These are phyloP conservation scores for Pharus latifolius DNA, from an alignment of 176 grass and related monocot species.

Conservation along the genomic window DNA sequence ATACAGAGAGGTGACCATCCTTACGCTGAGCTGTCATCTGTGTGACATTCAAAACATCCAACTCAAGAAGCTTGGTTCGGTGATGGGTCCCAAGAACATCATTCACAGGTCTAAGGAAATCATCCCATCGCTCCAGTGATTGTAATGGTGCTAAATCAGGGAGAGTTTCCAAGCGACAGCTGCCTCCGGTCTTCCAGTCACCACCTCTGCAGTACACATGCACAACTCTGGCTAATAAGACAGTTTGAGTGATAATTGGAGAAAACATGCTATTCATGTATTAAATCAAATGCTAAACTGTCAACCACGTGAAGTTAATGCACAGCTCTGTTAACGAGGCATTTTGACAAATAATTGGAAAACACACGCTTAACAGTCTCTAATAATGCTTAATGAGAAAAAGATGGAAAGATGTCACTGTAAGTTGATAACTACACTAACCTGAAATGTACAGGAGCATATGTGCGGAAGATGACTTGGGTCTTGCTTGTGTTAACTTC, in stretches of 20 bases:
- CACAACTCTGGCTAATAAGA: neutral
- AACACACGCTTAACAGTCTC: neutral
- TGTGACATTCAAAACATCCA: slow-evolving; percentile 75
- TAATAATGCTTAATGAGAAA: slow-evolving; percentile 7
- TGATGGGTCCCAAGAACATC: slow-evolving; percentile 32
- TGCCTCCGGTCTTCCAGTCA: slow-evolving; percentile 69
- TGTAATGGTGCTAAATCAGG: slow-evolving; percentile 28
- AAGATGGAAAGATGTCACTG: neutral
- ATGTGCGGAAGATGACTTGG: slow-evolving; percentile 79
- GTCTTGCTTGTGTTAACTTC: slow-evolving; percentile 80
- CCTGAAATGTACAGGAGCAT: slow-evolving; percentile 98
- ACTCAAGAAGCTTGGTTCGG: slow-evolving; percentile 5
- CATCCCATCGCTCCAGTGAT: slow-evolving; percentile 45
- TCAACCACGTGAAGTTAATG: too few relatives aligned
- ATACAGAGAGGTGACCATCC: slow-evolving; percentile 78
- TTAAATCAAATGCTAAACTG: too few relatives aligned
- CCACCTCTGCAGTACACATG: slow-evolving; percentile 44
- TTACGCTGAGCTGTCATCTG: slow-evolving; percentile 69
- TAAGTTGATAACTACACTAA: slow-evolving; percentile 20
- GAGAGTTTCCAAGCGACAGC: slow-evolving; percentile 62
- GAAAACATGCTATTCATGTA: too few relatives aligned
- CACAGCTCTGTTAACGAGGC: too few relatives aligned
- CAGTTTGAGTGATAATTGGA: neutral
- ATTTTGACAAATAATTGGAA: neutral
- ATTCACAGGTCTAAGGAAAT: slow-evolving; percentile 48